Evolutionary conservation across 2,329 filamentous ascomycete species (phyloP).

Genomic region (Colletotrichum echinochloae): DNA sequence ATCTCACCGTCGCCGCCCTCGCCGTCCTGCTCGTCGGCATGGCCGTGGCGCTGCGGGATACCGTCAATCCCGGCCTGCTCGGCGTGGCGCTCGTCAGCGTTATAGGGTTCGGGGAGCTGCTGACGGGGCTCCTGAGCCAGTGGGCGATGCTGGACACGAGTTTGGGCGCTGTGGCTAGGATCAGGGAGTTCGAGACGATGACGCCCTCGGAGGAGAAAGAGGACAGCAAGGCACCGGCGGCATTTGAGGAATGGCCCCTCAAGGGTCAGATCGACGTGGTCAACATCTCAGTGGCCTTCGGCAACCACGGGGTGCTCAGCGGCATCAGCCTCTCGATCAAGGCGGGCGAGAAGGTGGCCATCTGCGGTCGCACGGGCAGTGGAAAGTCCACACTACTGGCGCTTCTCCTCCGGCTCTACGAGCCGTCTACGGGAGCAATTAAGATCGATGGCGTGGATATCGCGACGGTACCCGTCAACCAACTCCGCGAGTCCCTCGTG

Average conservation of each 20-base stretch:
- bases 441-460: conserved; percentile 58
- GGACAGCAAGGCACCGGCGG: neutral
- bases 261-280: neutral
- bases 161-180: conserved; percentile 46
- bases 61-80: conserved; percentile 32
- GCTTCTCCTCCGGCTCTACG: conserved; percentile 61
- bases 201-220: conserved; percentile 42
- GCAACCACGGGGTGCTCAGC: conserved; percentile 44
- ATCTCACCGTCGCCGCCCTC: conserved; percentile 60
- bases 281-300: conserved; percentile 17
- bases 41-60: conserved; percentile 50
- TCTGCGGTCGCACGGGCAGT: conserved; percentile 59
- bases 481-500: conserved; percentile 50
- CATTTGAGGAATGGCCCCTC: neutral
- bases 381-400: conserved; percentile 54
- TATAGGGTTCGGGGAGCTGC: conserved; percentile 49
- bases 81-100: conserved; percentile 48
- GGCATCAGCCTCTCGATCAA: conserved; percentile 47
- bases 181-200: conserved; percentile 47
- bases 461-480: conserved; percentile 42
- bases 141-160: conserved; percentile 51
- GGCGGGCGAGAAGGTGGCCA: conserved; percentile 52
- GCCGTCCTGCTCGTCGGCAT: conserved; percentile 58
- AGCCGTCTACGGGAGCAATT: conserved; percentile 56
- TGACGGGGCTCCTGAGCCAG: conserved; percentile 47